Base-by-base conservation (phyloP, 768 basidiomycete species). In the Rhizopogon vesiculosus region DNA sequence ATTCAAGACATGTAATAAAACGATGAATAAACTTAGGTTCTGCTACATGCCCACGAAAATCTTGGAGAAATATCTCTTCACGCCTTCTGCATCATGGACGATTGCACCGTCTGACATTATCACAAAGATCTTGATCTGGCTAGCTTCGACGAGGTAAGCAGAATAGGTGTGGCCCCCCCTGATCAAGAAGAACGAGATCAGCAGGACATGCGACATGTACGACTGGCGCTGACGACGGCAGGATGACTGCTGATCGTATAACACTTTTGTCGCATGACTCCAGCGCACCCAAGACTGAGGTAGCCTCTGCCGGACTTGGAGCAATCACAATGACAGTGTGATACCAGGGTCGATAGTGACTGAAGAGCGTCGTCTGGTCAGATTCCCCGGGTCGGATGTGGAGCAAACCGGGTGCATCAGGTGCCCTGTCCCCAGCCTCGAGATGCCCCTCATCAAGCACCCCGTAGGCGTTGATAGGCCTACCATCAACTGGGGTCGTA, bases 401-500 rank as follows among this genome's bases (percentile, higher is more conserved):
- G 2, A 69, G 54, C 19, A 77, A 61, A 12, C 56, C 69, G 0
- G 75, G 65, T 2, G 77, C 75, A 55, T 78, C 76, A 0, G 76
- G 76, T 8, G 76, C 76, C 38, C 78, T 67, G 59, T 80, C 78
- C 0, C 78, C 78, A 5, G 77, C 78, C 1, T 65, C 60, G 5
- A 78, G 42, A 8, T 53, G 59, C 0, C 61, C 66, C 43, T 72
- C 69, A 4, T 64, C 57, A 8, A 65, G 22, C 9, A 51, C 4
- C 18, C 58, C 53, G 9, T 65, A 65, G 6, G 64, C 55, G 28
- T 33, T 49, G 43, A 56, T 46, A 0, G 53, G 60, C 7, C 25
- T 60, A 5, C 35, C 35, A 1, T 35, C 35, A 2, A 35, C 10
- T 0, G 46, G 60, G 1, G 57, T 58, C 42, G 61, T 35, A 10